Base-by-base conservation (phyloP, 345 rosid genomes). In the Tarenaya hassleriana region DNA sequence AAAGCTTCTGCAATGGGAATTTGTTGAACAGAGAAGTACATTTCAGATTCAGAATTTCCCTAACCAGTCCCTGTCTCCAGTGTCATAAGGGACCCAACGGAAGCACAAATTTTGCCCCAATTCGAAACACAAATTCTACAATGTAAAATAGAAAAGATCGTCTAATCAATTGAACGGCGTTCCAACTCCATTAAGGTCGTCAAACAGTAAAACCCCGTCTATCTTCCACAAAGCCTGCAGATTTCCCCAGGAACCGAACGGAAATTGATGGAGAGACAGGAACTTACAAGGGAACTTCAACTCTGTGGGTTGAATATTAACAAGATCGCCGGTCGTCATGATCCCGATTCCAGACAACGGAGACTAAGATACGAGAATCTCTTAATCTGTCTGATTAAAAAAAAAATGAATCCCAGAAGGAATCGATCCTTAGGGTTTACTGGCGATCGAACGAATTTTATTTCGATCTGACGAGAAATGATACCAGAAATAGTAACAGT, bases 261-360 rank as follows among this genome's bases (percentile, higher is more conserved):
- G 35, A 37, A 7, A 11, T 0, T 7, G 13, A 12, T 47, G 8
- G 29, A 13, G 10, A 9, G 17, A 15, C 50, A 4, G 32, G 13
- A 34, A 69, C 89, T 83, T 74, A 83, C 94, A 75, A 18, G 83
- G 88, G 72, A 87, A 81, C 64, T 87, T 83, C 56, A 87, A 89
- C 67, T 83, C 96, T 2, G 83, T 18, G 4, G 94, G 96, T 11
- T 87, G 87, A 49, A 87, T 64, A 58, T 50, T 75, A 61, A 87
- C 70, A 33, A 87, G 83, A 75, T 79, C 78, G 54, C 87, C 89
- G 14, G 63, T 57, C 55, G 49, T 69, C 84, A 84, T 79, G 64
- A 41, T 46, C 38, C 19, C 1, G 6, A 16, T 19, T 58, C 47
- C 1, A 11, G 10, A 10, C 40, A 35, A 35, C 1, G 7, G 11